These are phyloP conservation scores for Phaffia australis DNA, from an alignment of 768 basidiomycete species.

Conservation along the genomic window DNA sequence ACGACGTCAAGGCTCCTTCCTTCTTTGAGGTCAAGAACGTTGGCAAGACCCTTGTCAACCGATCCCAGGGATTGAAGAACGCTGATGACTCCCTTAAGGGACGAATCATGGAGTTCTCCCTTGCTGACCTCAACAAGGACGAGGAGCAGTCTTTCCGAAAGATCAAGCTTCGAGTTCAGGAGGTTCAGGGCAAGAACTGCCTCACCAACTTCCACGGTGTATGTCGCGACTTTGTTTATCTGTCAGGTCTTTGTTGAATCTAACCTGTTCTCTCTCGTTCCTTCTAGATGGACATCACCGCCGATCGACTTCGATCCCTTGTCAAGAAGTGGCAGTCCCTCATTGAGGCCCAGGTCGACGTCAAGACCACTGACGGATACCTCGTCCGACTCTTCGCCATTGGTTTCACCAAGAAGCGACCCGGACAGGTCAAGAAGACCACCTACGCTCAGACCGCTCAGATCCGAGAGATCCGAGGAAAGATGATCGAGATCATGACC, in stretches of 20 bases:
- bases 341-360: conserved; percentile 97
- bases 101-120: conserved; percentile 88
- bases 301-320: conserved; percentile 98
- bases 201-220: conserved; percentile 95
- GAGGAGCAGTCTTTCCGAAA: conserved; percentile 99
- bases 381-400: conserved; percentile 97
- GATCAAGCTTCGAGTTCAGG: conserved; percentile 93
- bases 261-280: neutral
- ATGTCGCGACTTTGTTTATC: neutral
- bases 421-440: conserved; percentile 94
- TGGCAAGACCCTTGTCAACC: conserved; percentile 97
- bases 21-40: conserved; percentile 94
- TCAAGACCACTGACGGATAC: conserved; percentile 99
- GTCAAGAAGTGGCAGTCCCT: conserved; percentile 99
- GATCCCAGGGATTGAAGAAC: conserved; percentile 96
- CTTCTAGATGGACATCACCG: conserved; percentile 84
- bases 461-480: conserved; percentile 92
- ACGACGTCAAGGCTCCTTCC: conserved; percentile 95
- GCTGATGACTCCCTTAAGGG: conserved; percentile 97
- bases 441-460: conserved; percentile 94
- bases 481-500: conserved; percentile 79
- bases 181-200: conserved; percentile 88
- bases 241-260: neutral
- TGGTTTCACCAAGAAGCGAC: conserved; percentile 95
- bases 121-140: conserved; percentile 97